Conservation (phyloP, 2,329 filamentous ascomycete species). For the Monilinia vaccinii-corymbosi region DNA sequence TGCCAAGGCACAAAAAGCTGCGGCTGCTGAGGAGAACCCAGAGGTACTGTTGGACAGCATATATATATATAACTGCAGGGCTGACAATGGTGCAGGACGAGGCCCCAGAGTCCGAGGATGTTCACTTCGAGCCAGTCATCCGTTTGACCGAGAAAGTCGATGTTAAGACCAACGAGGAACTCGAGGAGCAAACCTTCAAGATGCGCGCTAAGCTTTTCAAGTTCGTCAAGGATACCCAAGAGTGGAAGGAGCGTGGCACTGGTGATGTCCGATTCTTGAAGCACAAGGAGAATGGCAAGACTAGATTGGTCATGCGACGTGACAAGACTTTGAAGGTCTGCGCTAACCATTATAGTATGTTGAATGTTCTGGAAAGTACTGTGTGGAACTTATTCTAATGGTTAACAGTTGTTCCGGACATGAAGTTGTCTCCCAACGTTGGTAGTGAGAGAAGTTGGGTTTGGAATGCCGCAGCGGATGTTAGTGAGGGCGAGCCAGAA, state of each 20-base stretch:
- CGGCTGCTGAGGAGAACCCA: conserved; percentile 32
- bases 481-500: conserved; percentile 96
- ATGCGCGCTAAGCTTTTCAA: conserved; percentile 99
- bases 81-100: conserved; percentile 45
- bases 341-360: conserved; percentile 98
- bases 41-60: conserved; percentile 21
- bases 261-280: conserved; percentile 94
- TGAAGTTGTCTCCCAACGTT: conserved; percentile 98
- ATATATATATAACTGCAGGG: conserved; percentile 10
- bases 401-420: conserved; percentile 77
- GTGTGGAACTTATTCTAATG: conserved; percentile 14
- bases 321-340: conserved; percentile 99
- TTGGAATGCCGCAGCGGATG: conserved; percentile 96
- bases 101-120: conserved; percentile 77
- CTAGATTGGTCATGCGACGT: conserved; percentile 92
- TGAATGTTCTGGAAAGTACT: neutral
- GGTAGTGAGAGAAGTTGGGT: conserved; percentile 98
- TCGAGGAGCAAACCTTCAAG: conserved; percentile 96
- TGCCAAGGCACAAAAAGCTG: conserved; percentile 66
- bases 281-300: conserved; percentile 98
- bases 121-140: conserved; percentile 95
- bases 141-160: conserved; percentile 95
- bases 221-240: conserved; percentile 81
- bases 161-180: conserved; percentile 95
- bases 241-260: conserved; percentile 99